phyloP scores from a whole-genome alignment of 1,284 basidiomycete genomes.

The Tylopilus sp. region DNA sequence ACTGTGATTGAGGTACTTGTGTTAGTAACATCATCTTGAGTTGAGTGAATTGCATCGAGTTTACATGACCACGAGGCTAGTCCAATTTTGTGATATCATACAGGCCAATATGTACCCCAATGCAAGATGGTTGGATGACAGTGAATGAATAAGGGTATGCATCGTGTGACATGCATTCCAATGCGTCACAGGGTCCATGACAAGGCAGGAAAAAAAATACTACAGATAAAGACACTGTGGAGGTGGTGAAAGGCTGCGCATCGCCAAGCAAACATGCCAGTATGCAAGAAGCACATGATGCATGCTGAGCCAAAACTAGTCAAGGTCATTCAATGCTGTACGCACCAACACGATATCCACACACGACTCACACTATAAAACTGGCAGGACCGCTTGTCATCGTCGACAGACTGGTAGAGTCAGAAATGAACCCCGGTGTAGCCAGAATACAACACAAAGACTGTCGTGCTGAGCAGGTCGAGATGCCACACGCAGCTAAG shows the following conservation, averaged over 20 bases:
- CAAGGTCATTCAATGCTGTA: slow-evolving; percentile 7
- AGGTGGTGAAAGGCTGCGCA: not conserved
- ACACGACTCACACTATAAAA: slow-evolving; percentile 37
- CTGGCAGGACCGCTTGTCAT: slow-evolving; percentile 37
- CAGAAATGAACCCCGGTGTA: slow-evolving; percentile 35
- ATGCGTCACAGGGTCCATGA: too few species aligned
- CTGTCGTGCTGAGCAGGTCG: slow-evolving; percentile 17
- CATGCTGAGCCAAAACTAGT: slow-evolving; percentile 34
- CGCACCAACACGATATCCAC: not conserved
- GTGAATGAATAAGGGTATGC: not conserved
- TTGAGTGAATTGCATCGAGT: too few species aligned
- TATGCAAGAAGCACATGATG: slow-evolving; percentile 38
- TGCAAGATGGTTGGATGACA: not conserved
- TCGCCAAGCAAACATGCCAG: slow-evolving; percentile 19
- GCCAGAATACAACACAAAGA: slow-evolving; percentile 28
- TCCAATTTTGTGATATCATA: not conserved
- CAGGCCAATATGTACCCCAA: not conserved
- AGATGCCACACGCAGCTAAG: slow-evolving; percentile 34
- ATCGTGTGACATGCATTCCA: too few species aligned
- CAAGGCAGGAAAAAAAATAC: not conserved
- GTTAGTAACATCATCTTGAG: too few species aligned
- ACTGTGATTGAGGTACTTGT: not conserved
- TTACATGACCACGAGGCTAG: not conserved
- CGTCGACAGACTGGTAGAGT: slow-evolving; percentile 26
- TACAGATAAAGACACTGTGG: not conserved